These are phyloP conservation scores for Amanita rimosa DNA, from an alignment of 768 basidiomycete genomes.

Conservation along the genomic window DNA sequence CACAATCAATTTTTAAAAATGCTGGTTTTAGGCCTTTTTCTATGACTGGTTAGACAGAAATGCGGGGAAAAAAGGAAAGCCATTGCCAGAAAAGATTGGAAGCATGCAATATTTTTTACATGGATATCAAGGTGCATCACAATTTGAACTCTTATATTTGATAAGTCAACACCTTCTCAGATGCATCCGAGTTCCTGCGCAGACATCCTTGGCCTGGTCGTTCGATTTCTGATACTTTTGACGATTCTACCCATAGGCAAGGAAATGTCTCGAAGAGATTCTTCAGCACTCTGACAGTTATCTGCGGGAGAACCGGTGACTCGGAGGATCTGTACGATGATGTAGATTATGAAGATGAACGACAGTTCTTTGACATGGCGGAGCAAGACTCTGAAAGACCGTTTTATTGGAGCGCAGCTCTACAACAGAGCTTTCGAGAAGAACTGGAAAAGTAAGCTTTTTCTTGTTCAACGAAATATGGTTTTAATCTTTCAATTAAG, in stretches of 20 bases:
- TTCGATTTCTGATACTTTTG: conserved; percentile 75
- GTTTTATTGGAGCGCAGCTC: conserved; percentile 73
- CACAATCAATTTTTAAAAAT: background rate
- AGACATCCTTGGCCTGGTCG: conserved; percentile 85
- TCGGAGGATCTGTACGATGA: conserved; percentile 61
- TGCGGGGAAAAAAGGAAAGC: conserved; percentile 74
- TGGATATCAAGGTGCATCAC: conserved; percentile 55
- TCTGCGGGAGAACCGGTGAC: conserved; percentile 80
- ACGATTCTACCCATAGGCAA: conserved; percentile 71
- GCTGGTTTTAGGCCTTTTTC: conserved; percentile 59
- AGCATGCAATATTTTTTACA: conserved; percentile 85
- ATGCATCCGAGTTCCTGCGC: conserved; percentile 80
- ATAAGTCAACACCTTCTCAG: conserved; percentile 21
- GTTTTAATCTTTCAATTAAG: conserved; percentile 23
- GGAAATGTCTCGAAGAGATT: conserved; percentile 59
- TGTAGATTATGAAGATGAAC: conserved; percentile 66
- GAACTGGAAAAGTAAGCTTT: conserved; percentile 73
- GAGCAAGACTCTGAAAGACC: conserved; percentile 45
- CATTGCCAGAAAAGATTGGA: conserved; percentile 79
- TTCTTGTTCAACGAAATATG: background rate
- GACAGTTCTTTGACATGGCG: conserved; percentile 53
- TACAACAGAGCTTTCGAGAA: conserved; percentile 78
- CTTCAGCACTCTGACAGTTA: conserved; percentile 54
- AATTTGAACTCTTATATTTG: background rate
- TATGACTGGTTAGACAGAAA: conserved; percentile 87